A percentile compares a stretch with the other conserved stretches of the same genome.
phyloP scores from a whole-genome alignment of 2,329 filamentous ascomycete genomes.

The Biscogniauxia sp. region DNA sequence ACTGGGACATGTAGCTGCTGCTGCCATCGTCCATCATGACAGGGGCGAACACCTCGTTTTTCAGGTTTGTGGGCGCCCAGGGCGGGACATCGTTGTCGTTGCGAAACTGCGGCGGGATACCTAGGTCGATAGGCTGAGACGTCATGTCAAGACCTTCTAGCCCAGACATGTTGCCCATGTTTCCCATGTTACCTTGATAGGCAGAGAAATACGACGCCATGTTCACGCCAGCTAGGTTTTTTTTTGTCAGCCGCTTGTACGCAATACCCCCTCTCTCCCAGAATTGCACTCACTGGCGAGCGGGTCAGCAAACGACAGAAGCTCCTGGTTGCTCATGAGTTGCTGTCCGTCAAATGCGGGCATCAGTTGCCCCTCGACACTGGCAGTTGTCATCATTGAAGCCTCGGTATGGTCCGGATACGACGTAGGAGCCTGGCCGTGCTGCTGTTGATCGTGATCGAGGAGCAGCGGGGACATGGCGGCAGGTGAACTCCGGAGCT shows the following conservation, averaged over 20 bases:
- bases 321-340: slow-evolving; percentile 39
- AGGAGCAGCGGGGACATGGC: slow-evolving; percentile 43
- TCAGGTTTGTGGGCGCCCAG: slow-evolving; percentile 42
- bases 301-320: slow-evolving; percentile 36
- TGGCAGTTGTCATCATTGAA: slow-evolving; percentile 29
- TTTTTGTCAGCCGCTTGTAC: slow-evolving; percentile 5
- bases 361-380: slow-evolving; percentile 32
- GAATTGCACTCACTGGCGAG: slow-evolving; percentile 30
- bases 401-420: slow-evolving; percentile 33
- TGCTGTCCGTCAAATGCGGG: slow-evolving; percentile 26
- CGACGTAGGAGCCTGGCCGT: slow-evolving; percentile 29
- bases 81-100: slow-evolving; percentile 37
- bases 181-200: slow-evolving; percentile 30
- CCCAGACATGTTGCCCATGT: slow-evolving; percentile 21
- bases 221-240: slow-evolving; percentile 13
- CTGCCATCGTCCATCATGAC: slow-evolving; percentile 37
- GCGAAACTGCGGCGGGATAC: slow-evolving; percentile 39
- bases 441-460: slow-evolving; percentile 39
- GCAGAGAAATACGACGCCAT: slow-evolving; percentile 25
- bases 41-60: slow-evolving; percentile 31
- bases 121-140: slow-evolving; percentile 34
- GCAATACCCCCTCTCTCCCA: not conserved
- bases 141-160: slow-evolving; percentile 29
- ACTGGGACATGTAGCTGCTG: slow-evolving; percentile 30
- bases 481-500: slow-evolving; percentile 33